phyloP scores from a whole-genome alignment of 176 grass and related monocot genomes.

The Phoenix dactylifera region DNA sequence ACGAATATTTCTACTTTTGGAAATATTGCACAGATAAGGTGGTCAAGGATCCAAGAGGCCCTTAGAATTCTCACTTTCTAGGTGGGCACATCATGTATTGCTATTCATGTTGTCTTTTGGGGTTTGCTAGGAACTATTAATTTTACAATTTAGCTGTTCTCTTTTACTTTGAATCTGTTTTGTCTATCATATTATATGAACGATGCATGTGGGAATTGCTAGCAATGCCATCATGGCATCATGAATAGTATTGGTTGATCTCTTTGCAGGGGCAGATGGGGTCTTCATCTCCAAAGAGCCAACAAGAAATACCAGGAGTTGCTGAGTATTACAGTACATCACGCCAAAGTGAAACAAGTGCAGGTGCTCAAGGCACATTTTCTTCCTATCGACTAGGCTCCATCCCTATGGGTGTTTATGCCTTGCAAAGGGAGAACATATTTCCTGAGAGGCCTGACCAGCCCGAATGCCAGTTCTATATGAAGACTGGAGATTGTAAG shows the following conservation, averaged over 20 bases:
- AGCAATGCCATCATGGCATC: too few species aligned
- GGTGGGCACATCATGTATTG: too few species aligned
- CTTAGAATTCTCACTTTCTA: too few species aligned
- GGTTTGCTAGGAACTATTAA: too few species aligned
- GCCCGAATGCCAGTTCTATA: conserved; percentile 89
- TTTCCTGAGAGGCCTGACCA: conserved; percentile 93
- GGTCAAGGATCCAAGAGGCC: too few species aligned
- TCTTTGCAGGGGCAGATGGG: conserved; percentile 48
- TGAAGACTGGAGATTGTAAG: conserved; percentile 94
- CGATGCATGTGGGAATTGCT: too few species aligned
- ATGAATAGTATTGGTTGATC: background rate
- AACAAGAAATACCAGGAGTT: conserved; percentile 35
- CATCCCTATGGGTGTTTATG: conserved; percentile 54
- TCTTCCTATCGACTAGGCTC: conserved; percentile 65
- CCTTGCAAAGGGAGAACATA: conserved; percentile 64
- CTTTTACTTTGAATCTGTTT: too few species aligned
- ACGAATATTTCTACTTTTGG: too few species aligned
- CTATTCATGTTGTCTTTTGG: too few species aligned
- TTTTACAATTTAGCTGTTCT: too few species aligned
- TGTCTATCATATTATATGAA: too few species aligned
- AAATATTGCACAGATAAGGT: too few species aligned
- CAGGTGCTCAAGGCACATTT: conserved; percentile 47
- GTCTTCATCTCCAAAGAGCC: conserved; percentile 57
- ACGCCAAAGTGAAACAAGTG: conserved; percentile 45
- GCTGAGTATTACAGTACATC: conserved; percentile 46